Evolutionary conservation across 768 basidiomycete genomes (phyloP), one percentile per base, ranked within the genome.

Genomic region (Termitomyces sp.): DNA sequence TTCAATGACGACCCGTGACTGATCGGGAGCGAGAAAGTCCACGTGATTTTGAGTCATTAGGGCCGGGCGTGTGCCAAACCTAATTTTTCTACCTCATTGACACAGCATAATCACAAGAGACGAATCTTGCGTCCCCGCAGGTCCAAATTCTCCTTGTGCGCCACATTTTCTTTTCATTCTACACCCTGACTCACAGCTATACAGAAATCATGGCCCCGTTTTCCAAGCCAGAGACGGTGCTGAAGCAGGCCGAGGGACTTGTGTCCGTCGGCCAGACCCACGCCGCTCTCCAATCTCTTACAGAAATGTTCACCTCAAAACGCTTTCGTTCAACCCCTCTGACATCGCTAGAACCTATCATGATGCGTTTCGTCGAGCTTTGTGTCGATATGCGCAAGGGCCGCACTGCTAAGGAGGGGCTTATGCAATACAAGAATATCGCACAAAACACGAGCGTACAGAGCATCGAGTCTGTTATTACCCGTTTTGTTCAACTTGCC

Each of bases 361-460:
- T 98, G 82, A 76, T 93, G 64, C 89, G 93, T 58, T 98, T 96
- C 76, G 86, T 98, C 76, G 92, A 95, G 68, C 89, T 99, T 48
- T 98, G 94, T 70, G 94, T 98, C 60, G 89, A 93, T 60, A 88
- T 97, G 82, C 85, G 93, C 64, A 95, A 95, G 73, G 95, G 95
- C 0, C 83, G 93, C 27, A 88, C 91, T 27, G 95, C 95, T 24
- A 95, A 96, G 72, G 94, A 95, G 69, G 95, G 93, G 24, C 84
- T 98, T 48, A 93, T 96, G 87, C 89, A 93, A 69, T 97, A 93
- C 84, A 98, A 97, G 78, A 98, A 98, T 71, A 94, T 97, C 65
- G 94, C 94, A 0, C 96, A 99, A 68, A 94, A 95, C 65, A 86
- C 88, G 22, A 92, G 85, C 70, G 93, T 98, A 42, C 84, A 83